These are phyloP conservation scores for Besnoitia besnoiti DNA, from an alignment of 169 alveolate genomes.

Conservation along the genomic window DNA sequence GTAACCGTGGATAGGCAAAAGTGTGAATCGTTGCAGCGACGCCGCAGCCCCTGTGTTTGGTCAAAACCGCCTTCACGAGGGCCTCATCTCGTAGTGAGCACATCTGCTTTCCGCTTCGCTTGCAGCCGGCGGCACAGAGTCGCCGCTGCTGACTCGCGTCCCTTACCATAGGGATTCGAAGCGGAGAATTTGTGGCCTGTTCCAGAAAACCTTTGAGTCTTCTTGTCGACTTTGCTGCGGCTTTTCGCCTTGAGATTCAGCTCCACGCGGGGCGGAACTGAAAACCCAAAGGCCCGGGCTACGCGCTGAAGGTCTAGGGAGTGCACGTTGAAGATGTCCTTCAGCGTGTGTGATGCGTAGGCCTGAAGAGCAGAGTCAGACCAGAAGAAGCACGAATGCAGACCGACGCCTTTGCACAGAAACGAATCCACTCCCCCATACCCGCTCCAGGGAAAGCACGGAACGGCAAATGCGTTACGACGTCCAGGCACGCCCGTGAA, in stretches of 20 bases:
- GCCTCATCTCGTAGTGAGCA: too few species aligned
- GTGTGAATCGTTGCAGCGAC: too few species aligned
- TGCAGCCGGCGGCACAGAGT: too few species aligned
- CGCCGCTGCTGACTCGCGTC: too few species aligned
- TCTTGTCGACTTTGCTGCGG: conserved; percentile 48
- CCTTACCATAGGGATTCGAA: conserved; percentile 74
- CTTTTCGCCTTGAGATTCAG: conserved; percentile 67
- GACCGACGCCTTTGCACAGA: background rate
- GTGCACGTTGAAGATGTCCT: conserved; percentile 96
- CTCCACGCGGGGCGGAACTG: conserved; percentile 76
- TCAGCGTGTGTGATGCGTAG: conserved; percentile 94
- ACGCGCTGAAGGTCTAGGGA: conserved; percentile 94
- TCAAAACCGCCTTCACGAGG: too few species aligned
- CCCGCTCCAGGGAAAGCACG: background rate
- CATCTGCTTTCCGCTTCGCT: too few species aligned
- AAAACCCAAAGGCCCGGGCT: conserved; percentile 87
- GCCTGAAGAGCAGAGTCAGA: conserved; percentile 78
- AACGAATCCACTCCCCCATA: background rate
- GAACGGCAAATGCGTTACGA: background rate
- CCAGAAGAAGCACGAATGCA: conserved; percentile 1
- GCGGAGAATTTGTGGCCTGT: conserved; percentile 76
- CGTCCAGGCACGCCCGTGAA: background rate
- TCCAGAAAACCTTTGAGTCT: conserved; percentile 53
- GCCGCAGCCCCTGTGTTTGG: too few species aligned
- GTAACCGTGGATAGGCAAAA: too few species aligned